Evolutionary conservation across 805 yeast genomes (phyloP).

Genomic region (Myxozyma neglecta): DNA sequence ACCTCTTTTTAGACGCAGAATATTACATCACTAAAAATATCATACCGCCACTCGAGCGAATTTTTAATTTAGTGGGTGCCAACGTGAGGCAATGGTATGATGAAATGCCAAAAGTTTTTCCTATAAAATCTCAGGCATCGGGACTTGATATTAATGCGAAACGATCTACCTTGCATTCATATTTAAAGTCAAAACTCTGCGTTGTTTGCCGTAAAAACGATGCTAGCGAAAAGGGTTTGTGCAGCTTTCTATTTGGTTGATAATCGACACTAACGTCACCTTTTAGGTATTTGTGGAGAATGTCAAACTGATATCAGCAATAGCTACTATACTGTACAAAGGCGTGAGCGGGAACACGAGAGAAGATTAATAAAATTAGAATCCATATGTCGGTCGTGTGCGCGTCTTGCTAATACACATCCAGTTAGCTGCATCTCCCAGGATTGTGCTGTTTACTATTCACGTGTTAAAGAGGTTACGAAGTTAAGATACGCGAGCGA

Average conservation of each 20-base stretch:
- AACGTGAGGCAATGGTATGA: conserved; percentile 74
- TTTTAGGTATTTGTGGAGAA: conserved; percentile 26
- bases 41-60: conserved; percentile 85
- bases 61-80: conserved; percentile 80
- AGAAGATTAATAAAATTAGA: conserved; percentile 28
- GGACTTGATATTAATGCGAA: neutral
- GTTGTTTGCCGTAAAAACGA: conserved; percentile 14
- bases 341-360: conserved; percentile 27
- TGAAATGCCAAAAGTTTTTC: conserved; percentile 55
- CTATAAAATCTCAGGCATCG: conserved; percentile 13
- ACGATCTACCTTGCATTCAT: conserved; percentile 20
- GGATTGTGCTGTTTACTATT: conserved; percentile 65
- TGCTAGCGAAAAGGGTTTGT: conserved; percentile 10
- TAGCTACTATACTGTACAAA: conserved; percentile 23
- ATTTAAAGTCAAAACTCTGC: conserved; percentile 24
- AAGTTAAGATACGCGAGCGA: neutral
- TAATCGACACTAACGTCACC: no score
- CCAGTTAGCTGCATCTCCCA: conserved; percentile 54
- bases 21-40: conserved; percentile 82
- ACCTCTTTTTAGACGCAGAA: conserved; percentile 64
- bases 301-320: conserved; percentile 15
- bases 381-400: conserved; percentile 38
- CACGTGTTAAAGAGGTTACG: conserved; percentile 47
- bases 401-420: conserved; percentile 38
- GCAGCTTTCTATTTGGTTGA: neutral